Conservation (phyloP, 2,329 filamentous ascomycete species). For the Pseudogymnoascus sp. region DNA sequence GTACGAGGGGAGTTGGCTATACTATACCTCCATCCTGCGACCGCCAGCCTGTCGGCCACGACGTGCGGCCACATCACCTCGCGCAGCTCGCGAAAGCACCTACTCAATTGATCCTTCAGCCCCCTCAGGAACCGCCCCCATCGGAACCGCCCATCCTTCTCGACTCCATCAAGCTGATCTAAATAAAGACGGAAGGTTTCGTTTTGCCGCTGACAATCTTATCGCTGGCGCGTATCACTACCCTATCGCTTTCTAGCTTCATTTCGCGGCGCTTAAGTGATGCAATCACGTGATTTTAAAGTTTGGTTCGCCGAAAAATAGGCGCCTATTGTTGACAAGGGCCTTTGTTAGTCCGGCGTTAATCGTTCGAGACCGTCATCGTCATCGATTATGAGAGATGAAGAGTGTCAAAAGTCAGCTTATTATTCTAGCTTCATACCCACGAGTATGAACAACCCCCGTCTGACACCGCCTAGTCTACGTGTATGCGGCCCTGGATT, state of each 20-base stretch:
- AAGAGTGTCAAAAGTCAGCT: not conserved
- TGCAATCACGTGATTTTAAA: not conserved
- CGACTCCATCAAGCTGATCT: not conserved
- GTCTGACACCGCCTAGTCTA: not conserved
- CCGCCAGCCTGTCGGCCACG: not conserved
- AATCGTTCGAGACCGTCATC: not conserved
- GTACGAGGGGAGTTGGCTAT: not conserved
- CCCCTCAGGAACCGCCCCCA: not conserved
- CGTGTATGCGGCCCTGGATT: not conserved
- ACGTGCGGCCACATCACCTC: not conserved
- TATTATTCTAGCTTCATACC: not conserved
- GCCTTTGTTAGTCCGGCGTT: not conserved
- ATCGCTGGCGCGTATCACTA: not conserved
- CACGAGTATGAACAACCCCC: not conserved
- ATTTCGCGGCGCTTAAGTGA: not conserved
- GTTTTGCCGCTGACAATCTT: not conserved
- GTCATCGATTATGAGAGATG: not conserved
- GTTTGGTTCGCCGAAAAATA: not conserved
- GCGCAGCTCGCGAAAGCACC: not conserved
- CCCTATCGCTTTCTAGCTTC: not conserved
- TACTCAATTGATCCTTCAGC: not conserved
- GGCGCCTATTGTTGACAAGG: not conserved
- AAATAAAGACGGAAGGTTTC: not conserved
- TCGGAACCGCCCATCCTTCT: not conserved
- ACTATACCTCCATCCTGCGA: not conserved